These are phyloP conservation scores for Phytophthora cryptogea DNA, from an alignment of 352 stramenopile species.

Conservation along the genomic window DNA sequence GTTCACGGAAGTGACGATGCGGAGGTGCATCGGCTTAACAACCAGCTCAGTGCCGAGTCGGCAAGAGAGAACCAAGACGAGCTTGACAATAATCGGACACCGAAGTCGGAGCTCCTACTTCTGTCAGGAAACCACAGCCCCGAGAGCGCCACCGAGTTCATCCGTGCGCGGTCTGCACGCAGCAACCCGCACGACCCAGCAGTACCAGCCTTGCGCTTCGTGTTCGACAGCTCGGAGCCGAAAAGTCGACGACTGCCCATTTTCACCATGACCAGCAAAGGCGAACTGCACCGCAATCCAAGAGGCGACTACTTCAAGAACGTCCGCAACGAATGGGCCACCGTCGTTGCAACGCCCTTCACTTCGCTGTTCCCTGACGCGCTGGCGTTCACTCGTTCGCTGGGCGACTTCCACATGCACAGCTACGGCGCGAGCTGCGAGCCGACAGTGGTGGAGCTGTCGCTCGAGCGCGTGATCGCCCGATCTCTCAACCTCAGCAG, in stretches of 20 bases:
- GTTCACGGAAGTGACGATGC: slow-evolving; percentile 13
- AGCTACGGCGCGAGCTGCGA: slow-evolving; percentile 76
- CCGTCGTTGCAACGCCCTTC: slow-evolving; percentile 73
- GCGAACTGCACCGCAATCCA: slow-evolving; percentile 42
- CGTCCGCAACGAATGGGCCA: slow-evolving; percentile 91
- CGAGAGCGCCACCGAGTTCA: slow-evolving; percentile 78
- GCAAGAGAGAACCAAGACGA: slow-evolving; percentile 24
- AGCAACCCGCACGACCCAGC: slow-evolving; percentile 27
- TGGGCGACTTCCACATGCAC: slow-evolving; percentile 91
- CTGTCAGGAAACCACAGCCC: slow-evolving; percentile 86
- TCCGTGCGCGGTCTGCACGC: slow-evolving; percentile 50
- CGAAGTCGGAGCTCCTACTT: slow-evolving; percentile 40
- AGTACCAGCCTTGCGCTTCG: slow-evolving; percentile 76
- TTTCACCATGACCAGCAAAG: slow-evolving; percentile 39
- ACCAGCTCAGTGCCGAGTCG: slow-evolving; percentile 17
- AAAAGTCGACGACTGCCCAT: slow-evolving; percentile 43
- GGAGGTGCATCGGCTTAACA: slow-evolving; percentile 16
- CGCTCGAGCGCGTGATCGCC: slow-evolving; percentile 40
- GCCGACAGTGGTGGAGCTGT: slow-evolving; percentile 62
- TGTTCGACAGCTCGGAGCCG: slow-evolving; percentile 73
- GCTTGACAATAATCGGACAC: slow-evolving; percentile 18
- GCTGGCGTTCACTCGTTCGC: slow-evolving; percentile 86
- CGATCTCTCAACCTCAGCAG: slow-evolving; percentile 14
- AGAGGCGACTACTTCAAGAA: slow-evolving; percentile 89
- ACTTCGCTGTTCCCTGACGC: slow-evolving; percentile 76